A percentile compares a stretch with the other conserved stretches of the same genome.
Conservation (phyloP, 1,284 basidiomycete species). For the Ceratobasidium sp. region DNA sequence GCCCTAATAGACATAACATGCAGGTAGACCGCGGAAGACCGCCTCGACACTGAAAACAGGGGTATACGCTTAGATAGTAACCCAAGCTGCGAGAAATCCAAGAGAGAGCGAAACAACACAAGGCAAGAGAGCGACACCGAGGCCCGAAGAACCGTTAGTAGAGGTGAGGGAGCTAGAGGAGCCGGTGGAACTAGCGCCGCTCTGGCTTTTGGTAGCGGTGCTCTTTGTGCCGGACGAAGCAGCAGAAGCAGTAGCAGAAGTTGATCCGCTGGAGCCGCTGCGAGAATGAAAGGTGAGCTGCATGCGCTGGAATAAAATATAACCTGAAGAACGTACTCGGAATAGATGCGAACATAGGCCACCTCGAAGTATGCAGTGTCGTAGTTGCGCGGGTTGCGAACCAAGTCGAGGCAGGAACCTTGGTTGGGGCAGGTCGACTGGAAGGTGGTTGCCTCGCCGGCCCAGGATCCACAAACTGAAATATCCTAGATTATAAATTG, state of each 20-base stretch:
- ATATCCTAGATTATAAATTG: conserved; percentile 14
- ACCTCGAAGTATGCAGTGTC: conserved; percentile 44
- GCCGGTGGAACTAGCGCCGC: background rate
- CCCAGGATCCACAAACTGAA: conserved; percentile 38
- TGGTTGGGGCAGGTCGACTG: conserved; percentile 37
- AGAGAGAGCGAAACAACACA: background rate
- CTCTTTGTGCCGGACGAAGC: background rate
- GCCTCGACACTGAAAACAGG: background rate
- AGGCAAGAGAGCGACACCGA: background rate
- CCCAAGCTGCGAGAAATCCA: background rate
- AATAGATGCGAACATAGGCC: conserved; percentile 42
- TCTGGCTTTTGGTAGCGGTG: background rate
- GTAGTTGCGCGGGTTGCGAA: conserved; percentile 40
- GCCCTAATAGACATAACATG: too few species aligned
- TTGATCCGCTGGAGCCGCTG: conserved; percentile 1
- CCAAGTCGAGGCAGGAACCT: conserved; percentile 30
- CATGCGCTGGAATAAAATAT: background rate
- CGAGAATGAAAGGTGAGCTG: background rate
- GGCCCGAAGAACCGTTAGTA: background rate
- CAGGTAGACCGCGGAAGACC: too few species aligned
- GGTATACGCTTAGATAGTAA: background rate
- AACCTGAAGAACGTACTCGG: conserved; percentile 11
- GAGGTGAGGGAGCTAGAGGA: background rate
- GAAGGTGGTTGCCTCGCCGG: conserved; percentile 26
- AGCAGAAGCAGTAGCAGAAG: background rate